Evolutionary conservation across 495 filamentous ascomycete species (phyloP).

Genomic region (Penicillium arizonense): DNA sequence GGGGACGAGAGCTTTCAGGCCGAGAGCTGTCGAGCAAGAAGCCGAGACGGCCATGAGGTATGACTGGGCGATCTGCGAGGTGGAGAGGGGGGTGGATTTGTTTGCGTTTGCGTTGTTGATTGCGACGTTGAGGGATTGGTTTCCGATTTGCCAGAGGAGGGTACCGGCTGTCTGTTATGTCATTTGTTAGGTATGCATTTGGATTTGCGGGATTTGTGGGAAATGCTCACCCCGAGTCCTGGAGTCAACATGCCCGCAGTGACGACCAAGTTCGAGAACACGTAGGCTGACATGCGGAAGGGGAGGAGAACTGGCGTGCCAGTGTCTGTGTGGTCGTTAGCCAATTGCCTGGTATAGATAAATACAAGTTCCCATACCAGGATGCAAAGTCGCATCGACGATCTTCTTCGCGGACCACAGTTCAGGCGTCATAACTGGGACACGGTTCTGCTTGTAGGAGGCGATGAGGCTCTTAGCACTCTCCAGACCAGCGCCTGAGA

Average conservation of each 20-base stretch:
- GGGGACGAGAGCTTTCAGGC: conserved; percentile 86
- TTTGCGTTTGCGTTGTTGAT: conserved; percentile 98
- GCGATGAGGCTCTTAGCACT: conserved; percentile 75
- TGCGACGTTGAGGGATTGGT: conserved; percentile 96
- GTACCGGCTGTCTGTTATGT: conserved; percentile 71
- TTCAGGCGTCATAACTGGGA: conserved; percentile 78
- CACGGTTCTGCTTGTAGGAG: conserved; percentile 76
- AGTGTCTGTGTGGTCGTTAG: conserved; percentile 60
- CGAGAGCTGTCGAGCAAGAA: conserved; percentile 87
- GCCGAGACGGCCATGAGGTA: conserved; percentile 91
- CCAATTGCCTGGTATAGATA: background rate
- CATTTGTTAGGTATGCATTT: background rate
- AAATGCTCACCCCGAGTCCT: conserved; percentile 40
- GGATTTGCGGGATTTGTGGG: background rate
- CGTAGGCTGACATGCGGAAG: conserved; percentile 96
- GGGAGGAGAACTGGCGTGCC: conserved; percentile 89
- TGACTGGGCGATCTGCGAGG: conserved; percentile 76
- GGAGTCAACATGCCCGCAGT: conserved; percentile 99
- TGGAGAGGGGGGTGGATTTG: conserved; percentile 85
- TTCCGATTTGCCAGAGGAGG: conserved; percentile 91
- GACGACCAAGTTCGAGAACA: conserved; percentile 88
- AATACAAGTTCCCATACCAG: conserved; percentile 52
- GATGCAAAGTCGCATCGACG: conserved; percentile 92
- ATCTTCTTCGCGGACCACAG: conserved; percentile 96
- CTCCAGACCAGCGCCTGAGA: conserved; percentile 73